Conservation (phyloP, 2,329 filamentous ascomycete genomes). For the Periconia macrospinosa region DNA sequence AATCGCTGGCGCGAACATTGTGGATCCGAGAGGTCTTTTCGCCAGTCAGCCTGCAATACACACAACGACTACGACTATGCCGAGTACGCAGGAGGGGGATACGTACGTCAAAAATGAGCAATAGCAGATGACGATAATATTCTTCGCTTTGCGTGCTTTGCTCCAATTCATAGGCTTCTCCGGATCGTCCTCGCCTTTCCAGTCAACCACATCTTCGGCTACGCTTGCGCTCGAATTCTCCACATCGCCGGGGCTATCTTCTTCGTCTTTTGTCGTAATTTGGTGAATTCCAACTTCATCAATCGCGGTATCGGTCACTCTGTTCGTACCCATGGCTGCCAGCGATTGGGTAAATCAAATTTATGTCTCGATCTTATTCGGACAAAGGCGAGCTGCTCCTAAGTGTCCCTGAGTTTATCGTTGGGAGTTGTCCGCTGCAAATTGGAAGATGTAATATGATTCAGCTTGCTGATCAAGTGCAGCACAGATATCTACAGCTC, state of each 20-base stretch:
- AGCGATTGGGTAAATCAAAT: not conserved
- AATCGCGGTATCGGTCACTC: not conserved
- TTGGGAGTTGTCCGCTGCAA: too few relatives aligned
- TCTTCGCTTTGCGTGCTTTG: slow-evolving; percentile 19
- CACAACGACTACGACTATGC: not conserved
- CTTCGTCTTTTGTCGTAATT: not conserved
- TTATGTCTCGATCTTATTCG: not conserved
- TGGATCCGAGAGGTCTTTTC: slow-evolving; percentile 26
- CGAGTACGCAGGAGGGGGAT: not conserved
- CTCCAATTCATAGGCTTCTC: slow-evolving; percentile 35
- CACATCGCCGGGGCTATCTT: not conserved
- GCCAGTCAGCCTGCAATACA: not conserved
- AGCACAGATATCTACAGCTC: too few relatives aligned
- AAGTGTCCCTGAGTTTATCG: too few relatives aligned
- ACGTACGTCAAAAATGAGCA: slow-evolving; percentile 31
- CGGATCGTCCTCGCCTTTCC: slow-evolving; percentile 20
- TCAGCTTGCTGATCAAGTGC: too few relatives aligned
- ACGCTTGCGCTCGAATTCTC: too few relatives aligned
- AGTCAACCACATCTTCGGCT: slow-evolving; percentile 11
- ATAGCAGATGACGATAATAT: slow-evolving; percentile 23
- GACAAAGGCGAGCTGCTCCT: not conserved
- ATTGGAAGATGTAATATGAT: too few relatives aligned
- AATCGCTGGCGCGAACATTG: slow-evolving; percentile 28
- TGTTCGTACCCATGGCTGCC: not conserved
- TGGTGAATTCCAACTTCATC: not conserved